Base-by-base conservation (phyloP, 371 early-diverging fungal genomes). In the Apophysomyces variabilis region DNA sequence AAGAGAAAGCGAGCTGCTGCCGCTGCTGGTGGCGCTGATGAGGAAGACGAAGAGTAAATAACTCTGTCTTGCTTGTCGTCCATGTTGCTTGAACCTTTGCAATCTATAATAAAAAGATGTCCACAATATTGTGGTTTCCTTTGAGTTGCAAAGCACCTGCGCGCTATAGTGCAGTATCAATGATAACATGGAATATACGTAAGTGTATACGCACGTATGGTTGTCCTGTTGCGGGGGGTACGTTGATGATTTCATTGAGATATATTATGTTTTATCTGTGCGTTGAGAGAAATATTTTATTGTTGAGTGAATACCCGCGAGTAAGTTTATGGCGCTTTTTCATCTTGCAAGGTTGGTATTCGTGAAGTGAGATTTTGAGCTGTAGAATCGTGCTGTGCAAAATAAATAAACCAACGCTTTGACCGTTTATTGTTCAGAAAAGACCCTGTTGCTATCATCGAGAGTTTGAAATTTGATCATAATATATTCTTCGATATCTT, bases 1-100 rank as follows among this genome's bases (percentile, higher is more conserved):
- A 95, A 96, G 94, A 91, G 99, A 84, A 96, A 94, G 93, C 86
- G 93, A 70, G 87, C 88, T 41, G 83, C 83, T 70, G 73, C 83
- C 68, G 87, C 88, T 61, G 82, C 82, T 63, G 85, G 75, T 72
- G 89, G 84, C 73, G 91, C 72, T 58, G 91, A 79, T 60, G 89
- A 69, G 50, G 94, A 82, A 59, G 94, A 89, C 65, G 91, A 92
- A 66, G 89, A 89, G 82, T 84, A 88, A 85, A 78, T 46, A n/a
- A 54, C 43, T 44, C 59, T 64, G 62, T 47, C 45, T 54, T 14
- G 58, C 32, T 38, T 46, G 21, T 41, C 57, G 39, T 32, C 60
- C 61, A 39, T 72, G 60, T 68, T 60, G 73, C 75, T 77, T 80
- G 80, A 80, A 80, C 74, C 80, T 80, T 80, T 80, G 80, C 80